A percentile compares a stretch with the other conserved stretches of the same genome.
These are phyloP conservation scores for Aspergillus bertholletiae DNA, from an alignment of 495 filamentous ascomycete genomes.

Conservation along the genomic window DNA sequence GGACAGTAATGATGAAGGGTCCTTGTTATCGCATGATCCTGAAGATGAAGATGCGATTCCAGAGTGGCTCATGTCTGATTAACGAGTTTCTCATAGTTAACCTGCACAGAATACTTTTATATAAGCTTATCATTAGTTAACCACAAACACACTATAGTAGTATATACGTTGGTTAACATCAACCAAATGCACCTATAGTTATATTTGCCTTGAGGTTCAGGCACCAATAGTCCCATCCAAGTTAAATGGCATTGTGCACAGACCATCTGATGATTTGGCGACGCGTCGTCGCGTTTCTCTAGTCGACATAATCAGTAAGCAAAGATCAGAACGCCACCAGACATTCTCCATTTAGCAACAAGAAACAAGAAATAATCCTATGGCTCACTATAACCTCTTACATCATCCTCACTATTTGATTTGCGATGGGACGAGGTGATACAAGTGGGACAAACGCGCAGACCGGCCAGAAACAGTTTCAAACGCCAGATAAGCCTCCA, in stretches of 20 bases:
- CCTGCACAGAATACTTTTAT: no score
- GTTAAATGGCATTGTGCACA: slow-evolving; percentile 8
- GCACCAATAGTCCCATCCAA: neutral
- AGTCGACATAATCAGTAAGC: slow-evolving; percentile 7
- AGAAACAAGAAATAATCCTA: no score
- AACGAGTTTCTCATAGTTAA: no score
- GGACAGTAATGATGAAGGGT: slow-evolving; percentile 39
- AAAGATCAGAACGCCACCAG: neutral
- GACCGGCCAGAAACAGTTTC: slow-evolving; percentile 17
- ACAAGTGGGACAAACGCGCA: slow-evolving; percentile 16
- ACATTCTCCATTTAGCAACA: no score
- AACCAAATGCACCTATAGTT: neutral
- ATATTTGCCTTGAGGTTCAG: neutral
- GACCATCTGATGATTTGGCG: neutral
- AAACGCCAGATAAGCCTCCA: slow-evolving; percentile 25
- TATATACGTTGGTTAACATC: neutral
- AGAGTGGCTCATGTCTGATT: slow-evolving; percentile 54
- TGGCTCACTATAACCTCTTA: slow-evolving; percentile 10
- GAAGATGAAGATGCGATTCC: slow-evolving; percentile 68
- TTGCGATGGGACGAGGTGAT: slow-evolving; percentile 34
- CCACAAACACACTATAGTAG: no score
- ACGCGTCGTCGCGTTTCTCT: slow-evolving; percentile 28
- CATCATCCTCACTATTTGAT: slow-evolving; percentile 1
- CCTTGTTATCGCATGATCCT: slow-evolving; percentile 57
- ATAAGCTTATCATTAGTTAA: slow-evolving; percentile 1